phyloP scores from a whole-genome alignment of 192 early-diverging fungal genomes.

The Lobosporangium transversale region DNA sequence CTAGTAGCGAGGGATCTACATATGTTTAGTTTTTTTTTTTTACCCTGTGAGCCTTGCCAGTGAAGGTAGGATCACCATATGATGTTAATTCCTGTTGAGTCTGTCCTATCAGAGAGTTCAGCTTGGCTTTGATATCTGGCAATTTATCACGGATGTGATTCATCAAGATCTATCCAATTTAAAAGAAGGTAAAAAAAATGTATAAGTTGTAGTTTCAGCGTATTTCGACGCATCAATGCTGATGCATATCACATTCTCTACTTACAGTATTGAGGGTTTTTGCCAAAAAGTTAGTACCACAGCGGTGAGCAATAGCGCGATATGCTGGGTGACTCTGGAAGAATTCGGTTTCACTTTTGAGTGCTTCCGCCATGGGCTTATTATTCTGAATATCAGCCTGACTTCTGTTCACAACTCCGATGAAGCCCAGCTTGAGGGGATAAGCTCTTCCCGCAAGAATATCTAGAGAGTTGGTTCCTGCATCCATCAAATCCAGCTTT shows the following conservation, averaged over 20 bases:
- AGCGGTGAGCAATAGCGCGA: conserved; percentile 73
- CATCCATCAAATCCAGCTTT: conserved; percentile 89
- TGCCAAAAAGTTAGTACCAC: conserved; percentile 76
- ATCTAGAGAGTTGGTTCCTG: conserved; percentile 83
- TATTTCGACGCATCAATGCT: not conserved
- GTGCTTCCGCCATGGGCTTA: conserved; percentile 77
- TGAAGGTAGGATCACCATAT: conserved; percentile 68
- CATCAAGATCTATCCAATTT: conserved; percentile 67
- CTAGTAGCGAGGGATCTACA: no score
- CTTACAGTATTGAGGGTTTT: conserved; percentile 72
- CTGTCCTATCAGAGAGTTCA: conserved; percentile 80
- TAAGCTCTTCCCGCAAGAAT: conserved; percentile 81
- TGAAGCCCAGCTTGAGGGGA: conserved; percentile 82
- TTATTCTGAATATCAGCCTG: conserved; percentile 80
- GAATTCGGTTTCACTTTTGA: conserved; percentile 72
- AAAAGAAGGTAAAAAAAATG: not conserved
- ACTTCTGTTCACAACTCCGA: conserved; percentile 85
- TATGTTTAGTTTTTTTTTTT: no score
- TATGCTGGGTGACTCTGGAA: conserved; percentile 80
- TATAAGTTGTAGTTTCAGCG: not conserved
- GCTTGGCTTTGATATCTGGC: conserved; percentile 79
- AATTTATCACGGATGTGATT: conserved; percentile 83
- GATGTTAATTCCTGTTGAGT: conserved; percentile 78
- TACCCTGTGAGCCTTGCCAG: conserved; percentile 61
- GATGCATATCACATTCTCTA: not conserved